Percentiles rank a stretch among this genome's conserved stretches.
Evolutionary conservation across 805 yeast species (phyloP).

Genomic region (Suhomyces vadensis): DNA sequence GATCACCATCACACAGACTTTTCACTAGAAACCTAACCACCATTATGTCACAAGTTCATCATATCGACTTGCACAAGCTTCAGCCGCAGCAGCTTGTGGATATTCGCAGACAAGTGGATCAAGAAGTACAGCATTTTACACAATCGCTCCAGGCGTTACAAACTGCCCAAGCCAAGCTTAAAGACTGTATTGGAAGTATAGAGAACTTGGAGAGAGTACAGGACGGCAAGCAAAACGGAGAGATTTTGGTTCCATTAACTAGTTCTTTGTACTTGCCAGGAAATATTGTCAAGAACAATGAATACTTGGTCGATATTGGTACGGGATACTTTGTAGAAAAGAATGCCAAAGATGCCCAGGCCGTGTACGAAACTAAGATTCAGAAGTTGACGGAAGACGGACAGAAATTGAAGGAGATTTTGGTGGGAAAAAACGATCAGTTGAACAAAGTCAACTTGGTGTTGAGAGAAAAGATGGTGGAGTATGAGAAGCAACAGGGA

Average conservation of each 20-base stretch:
- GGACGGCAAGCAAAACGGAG: constrained; percentile 25
- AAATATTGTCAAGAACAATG: constrained; percentile 58
- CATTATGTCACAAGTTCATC: constrained; percentile 1
- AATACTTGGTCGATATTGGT: constrained; percentile 89
- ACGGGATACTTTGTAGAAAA: constrained; percentile 95
- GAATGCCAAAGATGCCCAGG: constrained; percentile 59
- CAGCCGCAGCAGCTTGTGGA: constrained; percentile 83
- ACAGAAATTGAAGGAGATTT: constrained; percentile 68
- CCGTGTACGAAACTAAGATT: constrained; percentile 73
- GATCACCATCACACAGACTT: constrained; percentile 1
- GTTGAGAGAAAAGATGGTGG: constrained; percentile 52
- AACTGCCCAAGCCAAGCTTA: constrained; percentile 78
- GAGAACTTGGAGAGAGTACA: constrained; percentile 46
- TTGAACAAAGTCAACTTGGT: constrained; percentile 61
- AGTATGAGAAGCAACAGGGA: constrained; percentile 38
- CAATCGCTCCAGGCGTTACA: constrained; percentile 81
- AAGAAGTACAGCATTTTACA: constrained; percentile 82
- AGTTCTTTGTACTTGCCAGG: constrained; percentile 91
- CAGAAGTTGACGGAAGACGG: constrained; percentile 71
- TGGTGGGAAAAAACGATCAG: constrained; percentile 69
- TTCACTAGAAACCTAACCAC: neutral
- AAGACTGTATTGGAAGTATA: constrained; percentile 76
- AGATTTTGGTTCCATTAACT: constrained; percentile 82
- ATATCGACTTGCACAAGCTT: constrained; percentile 61
- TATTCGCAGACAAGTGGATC: constrained; percentile 78